Conservation (phyloP, 2,329 filamentous ascomycete genomes). For the Xylaria sp. region DNA sequence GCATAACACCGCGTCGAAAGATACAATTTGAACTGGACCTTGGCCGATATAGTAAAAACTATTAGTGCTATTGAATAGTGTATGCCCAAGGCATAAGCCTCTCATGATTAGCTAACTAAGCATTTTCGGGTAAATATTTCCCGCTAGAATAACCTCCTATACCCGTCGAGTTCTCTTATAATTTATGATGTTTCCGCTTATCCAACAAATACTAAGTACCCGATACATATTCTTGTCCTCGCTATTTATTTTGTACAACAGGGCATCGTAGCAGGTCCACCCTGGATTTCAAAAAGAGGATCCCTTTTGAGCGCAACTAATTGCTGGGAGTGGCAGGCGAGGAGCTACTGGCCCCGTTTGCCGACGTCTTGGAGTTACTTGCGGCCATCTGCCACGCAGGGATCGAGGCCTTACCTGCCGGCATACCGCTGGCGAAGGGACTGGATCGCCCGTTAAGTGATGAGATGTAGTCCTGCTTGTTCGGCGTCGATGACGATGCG, state of each 20-base stretch:
- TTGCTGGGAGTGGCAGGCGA: conserved; percentile 44
- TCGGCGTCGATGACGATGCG: conserved; percentile 40
- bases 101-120: not conserved
- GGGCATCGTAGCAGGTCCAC: not conserved
- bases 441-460: conserved; percentile 54
- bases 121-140: not conserved
- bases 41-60: not conserved
- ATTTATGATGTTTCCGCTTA: not conserved
- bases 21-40: not conserved
- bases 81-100: not conserved
- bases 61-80: not conserved
- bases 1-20: not conserved
- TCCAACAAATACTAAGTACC: not conserved
- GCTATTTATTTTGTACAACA: conserved; percentile 24
- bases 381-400: conserved; percentile 83
- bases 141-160: conserved; percentile 5
- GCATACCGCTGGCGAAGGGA: conserved; percentile 63
- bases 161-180: not conserved
- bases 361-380: conserved; percentile 56
- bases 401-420: conserved; percentile 72
- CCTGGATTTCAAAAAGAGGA: not conserved
- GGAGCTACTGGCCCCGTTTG: conserved; percentile 33
- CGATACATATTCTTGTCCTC: conserved; percentile 12
- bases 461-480: conserved; percentile 50
- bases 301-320: conserved; percentile 19